Percentiles rank a stretch among this genome's conserved stretches.
Conservation (phyloP, 495 filamentous ascomycete genomes). For the Neurospora sp. region DNA sequence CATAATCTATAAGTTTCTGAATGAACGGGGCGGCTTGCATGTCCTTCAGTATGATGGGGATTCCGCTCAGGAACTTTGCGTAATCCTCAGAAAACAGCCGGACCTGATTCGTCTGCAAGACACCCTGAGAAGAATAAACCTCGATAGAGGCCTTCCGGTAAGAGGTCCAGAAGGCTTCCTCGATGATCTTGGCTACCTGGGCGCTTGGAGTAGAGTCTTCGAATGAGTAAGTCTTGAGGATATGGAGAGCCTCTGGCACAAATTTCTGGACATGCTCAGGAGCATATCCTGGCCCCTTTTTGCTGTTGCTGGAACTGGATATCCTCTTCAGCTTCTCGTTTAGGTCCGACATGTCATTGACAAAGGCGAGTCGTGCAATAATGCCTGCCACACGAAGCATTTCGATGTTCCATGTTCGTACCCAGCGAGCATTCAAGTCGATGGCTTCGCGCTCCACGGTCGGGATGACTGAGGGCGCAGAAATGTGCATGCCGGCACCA, state of each 20-base stretch:
- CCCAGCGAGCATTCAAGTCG: conserved; percentile 88
- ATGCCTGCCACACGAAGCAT: conserved; percentile 88
- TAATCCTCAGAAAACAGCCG: conserved; percentile 73
- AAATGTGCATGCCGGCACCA: conserved; percentile 88
- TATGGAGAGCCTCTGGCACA: conserved; percentile 69
- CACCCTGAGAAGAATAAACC: conserved; percentile 75
- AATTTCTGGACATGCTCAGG: conserved; percentile 54
- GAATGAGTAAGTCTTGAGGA: conserved; percentile 73
- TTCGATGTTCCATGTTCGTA: conserved; percentile 93
- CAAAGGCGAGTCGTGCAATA: conserved; percentile 76
- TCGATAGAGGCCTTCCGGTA: conserved; percentile 74
- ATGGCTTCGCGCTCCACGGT: conserved; percentile 98
- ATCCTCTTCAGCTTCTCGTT: conserved; percentile 43
- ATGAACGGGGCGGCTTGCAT: conserved; percentile 63
- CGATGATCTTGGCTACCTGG: conserved; percentile 69
- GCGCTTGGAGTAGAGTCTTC: conserved; percentile 79
- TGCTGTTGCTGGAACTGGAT: conserved; percentile 31
- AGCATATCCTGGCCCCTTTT: conserved; percentile 27
- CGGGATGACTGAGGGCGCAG: conserved; percentile 93
- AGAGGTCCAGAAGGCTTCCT: conserved; percentile 91
- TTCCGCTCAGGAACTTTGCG: conserved; percentile 75
- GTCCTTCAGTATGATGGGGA: conserved; percentile 73
- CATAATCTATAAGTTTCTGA: conserved; percentile 64
- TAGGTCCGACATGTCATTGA: conserved; percentile 72
- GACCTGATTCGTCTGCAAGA: conserved; percentile 66